Evolutionary conservation across 2,329 filamentous ascomycete species (phyloP).

Genomic region (Diatrype stigma): DNA sequence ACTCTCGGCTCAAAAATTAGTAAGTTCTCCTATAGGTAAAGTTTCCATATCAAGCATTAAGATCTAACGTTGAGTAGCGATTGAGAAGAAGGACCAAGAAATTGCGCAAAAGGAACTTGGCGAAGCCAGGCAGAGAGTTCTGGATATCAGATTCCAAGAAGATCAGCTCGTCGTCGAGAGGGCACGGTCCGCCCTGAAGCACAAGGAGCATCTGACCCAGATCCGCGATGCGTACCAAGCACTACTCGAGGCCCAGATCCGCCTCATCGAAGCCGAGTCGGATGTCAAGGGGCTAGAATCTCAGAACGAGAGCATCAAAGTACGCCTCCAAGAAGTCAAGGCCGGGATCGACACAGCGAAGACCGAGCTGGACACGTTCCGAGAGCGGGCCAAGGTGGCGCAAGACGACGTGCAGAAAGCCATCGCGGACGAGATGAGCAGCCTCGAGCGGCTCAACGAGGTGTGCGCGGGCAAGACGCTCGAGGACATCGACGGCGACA

Average conservation of each 20-base stretch:
- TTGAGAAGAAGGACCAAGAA: slow-evolving; percentile 31
- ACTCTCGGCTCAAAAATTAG: slow-evolving; percentile 68
- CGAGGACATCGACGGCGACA: slow-evolving; percentile 67
- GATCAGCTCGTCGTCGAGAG: slow-evolving; percentile 54
- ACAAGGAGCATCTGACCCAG: slow-evolving; percentile 56
- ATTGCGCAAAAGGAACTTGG: slow-evolving; percentile 26
- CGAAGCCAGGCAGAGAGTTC: slow-evolving; percentile 39
- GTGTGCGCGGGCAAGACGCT: slow-evolving; percentile 47
- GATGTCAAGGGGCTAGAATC: slow-evolving; percentile 67
- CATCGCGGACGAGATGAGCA: slow-evolving; percentile 34
- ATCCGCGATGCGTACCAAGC: slow-evolving; percentile 60
- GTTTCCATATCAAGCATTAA: not conserved
- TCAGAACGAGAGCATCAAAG: slow-evolving; percentile 58
- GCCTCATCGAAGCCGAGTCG: slow-evolving; percentile 75
- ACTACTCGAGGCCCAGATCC: slow-evolving; percentile 65
- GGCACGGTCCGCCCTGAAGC: slow-evolving; percentile 47
- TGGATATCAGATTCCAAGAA: slow-evolving; percentile 47
- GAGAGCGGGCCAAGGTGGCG: slow-evolving; percentile 31
- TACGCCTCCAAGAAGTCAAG: slow-evolving; percentile 44
- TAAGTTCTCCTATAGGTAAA: slow-evolving; percentile 32
- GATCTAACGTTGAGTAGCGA: slow-evolving; percentile 22
- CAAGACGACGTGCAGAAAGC: slow-evolving; percentile 35
- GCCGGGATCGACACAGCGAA: slow-evolving; percentile 35
- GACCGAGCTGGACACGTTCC: slow-evolving; percentile 33
- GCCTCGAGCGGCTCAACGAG: slow-evolving; percentile 36